These are phyloP conservation scores for Albatrellus ellisii DNA, from an alignment of 768 basidiomycete species.

Conservation along the genomic window DNA sequence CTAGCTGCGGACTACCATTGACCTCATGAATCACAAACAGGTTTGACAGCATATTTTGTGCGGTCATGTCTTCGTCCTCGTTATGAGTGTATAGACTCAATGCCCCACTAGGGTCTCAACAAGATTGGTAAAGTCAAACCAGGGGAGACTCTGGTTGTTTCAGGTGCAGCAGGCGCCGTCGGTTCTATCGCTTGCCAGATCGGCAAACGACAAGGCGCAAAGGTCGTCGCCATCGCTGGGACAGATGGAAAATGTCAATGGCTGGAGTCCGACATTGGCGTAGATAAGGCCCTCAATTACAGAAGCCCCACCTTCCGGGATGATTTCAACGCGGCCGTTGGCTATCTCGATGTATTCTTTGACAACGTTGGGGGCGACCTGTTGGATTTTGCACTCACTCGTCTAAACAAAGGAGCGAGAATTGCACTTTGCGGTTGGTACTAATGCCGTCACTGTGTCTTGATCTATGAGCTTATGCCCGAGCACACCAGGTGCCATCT, in stretches of 20 bases:
- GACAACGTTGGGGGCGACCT: slow-evolving; percentile 80
- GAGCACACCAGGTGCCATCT: slow-evolving; percentile 65
- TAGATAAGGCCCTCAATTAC: slow-evolving; percentile 79
- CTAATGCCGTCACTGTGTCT: neutral
- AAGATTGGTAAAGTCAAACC: slow-evolving; percentile 71
- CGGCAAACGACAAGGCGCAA: slow-evolving; percentile 66
- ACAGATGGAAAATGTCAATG: slow-evolving; percentile 72
- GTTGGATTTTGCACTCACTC: slow-evolving; percentile 61
- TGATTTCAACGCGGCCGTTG: slow-evolving; percentile 58
- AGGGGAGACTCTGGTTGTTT: slow-evolving; percentile 77
- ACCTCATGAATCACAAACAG: slow-evolving; percentile 22
- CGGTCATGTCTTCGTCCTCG: too few species aligned
- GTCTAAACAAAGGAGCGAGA: slow-evolving; percentile 67
- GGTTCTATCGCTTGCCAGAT: slow-evolving; percentile 79
- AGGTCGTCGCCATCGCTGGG: slow-evolving; percentile 83
- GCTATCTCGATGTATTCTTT: slow-evolving; percentile 76
- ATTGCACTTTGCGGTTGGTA: slow-evolving; percentile 64
- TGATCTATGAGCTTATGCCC: slow-evolving; percentile 1
- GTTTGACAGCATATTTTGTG: slow-evolving; percentile 86
- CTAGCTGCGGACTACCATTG: neutral
- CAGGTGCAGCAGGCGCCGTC: slow-evolving; percentile 86
- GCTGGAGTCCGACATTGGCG: slow-evolving; percentile 75
- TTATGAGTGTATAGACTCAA: too few species aligned
- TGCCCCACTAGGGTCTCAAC: slow-evolving; percentile 51
- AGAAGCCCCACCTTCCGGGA: slow-evolving; percentile 59